Base-by-base conservation (phyloP, 805 yeast genomes). In the Maudiozyma barnettii region DNA sequence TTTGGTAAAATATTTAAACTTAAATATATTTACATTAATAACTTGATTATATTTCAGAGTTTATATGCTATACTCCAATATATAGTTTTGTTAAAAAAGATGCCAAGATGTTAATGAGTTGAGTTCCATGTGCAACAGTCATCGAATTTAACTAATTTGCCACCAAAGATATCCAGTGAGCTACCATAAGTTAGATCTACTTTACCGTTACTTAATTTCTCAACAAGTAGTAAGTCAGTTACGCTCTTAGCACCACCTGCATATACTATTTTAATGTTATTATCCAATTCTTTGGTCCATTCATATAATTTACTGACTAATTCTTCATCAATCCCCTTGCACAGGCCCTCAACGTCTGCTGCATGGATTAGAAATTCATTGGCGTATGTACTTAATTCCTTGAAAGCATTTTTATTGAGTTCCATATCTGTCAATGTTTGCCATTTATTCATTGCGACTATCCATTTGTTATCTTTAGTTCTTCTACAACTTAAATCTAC, bases 391-490 rank as follows among this genome's bases (percentile, higher is more conserved):
- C 82, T 66, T 37, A 93, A 72, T 42, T 65, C 50, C 4, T 56
- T 61, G 49, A 93, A 75, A 23, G 84, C 75, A 22, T 74, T 76
- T 44, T 65, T 62, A 43, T 70, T 71, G 46, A 93, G 70, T 47
- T 68, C 74, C 41, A 81, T 73, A 37, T 74, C 74, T 0, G 99
- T 93, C 26, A 90, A 66, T 0, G 90, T 84, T 63, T 90, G 97
- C 99, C 99, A 93, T 65, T 89, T 84, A 67, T 93, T 90, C 80
- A 89, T 93, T 2, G 98, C 96, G n/a, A 93, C 99, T 33, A 83
- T 75, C 99, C 99, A 93, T 43, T 49, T 55, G 8, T 48, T 46
- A 20, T 52, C 55, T 7, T 47, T 54, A 5, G 59, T 60, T 16
- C 69, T 65, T 50, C 95, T 75, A 64, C 98, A 91, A 62, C 96